Evolutionary conservation across 73 alveolate species (phyloP).

Genomic region (Paramecium biaurelia): DNA sequence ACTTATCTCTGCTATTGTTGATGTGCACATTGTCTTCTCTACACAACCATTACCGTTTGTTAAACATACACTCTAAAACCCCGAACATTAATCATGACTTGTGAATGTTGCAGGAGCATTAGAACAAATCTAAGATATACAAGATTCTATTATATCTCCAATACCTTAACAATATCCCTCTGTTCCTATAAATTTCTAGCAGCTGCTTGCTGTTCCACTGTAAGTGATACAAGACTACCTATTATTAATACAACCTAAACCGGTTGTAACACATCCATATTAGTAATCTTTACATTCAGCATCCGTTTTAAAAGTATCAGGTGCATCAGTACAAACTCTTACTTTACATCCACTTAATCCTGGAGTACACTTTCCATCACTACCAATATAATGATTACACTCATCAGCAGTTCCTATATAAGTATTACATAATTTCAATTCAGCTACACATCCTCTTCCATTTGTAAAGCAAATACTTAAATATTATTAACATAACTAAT

Average conservation of each 20-base stretch:
- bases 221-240: background rate
- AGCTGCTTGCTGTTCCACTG: background rate
- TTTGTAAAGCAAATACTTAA: background rate
- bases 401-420: background rate
- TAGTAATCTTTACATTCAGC: background rate
- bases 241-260: background rate
- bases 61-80: background rate
- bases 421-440: background rate
- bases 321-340: constrained; percentile 11
- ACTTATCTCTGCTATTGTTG: background rate
- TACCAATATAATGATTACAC: background rate
- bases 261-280: constrained; percentile 23
- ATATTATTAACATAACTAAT: background rate
- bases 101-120: constrained; percentile 10
- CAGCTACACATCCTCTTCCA: constrained; percentile 21
- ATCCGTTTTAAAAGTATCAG: background rate
- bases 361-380: constrained; percentile 21
- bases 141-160: background rate
- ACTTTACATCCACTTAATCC: background rate
- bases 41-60: constrained; percentile 38
- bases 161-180: constrained; percentile 4
- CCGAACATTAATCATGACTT: background rate
- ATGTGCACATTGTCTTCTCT: background rate
- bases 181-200: background rate
- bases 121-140: background rate